Percentiles rank a stretch among this genome's conserved stretches.
Conservation (phyloP, 371 early-diverging fungal genomes). For the Lichtheimia hyalospora region DNA sequence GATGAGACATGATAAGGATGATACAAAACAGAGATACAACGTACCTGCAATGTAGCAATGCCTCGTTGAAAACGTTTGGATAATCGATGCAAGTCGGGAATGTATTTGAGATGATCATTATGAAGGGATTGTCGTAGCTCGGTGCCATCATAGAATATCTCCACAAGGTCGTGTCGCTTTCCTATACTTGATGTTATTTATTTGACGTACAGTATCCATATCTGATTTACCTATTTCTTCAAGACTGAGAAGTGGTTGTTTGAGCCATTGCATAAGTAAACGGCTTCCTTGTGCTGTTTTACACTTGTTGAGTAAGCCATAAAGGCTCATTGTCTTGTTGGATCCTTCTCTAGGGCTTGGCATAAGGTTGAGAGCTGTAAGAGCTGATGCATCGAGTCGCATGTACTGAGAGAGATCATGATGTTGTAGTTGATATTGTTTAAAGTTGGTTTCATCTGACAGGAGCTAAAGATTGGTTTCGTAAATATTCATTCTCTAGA, state of each 20-base stretch:
- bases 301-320: constrained; percentile 88
- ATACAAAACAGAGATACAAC: background rate
- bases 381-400: constrained; percentile 90
- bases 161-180: constrained; percentile 78
- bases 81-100: constrained; percentile 90
- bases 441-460: constrained; percentile 73
- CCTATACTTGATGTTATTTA: constrained; percentile 28
- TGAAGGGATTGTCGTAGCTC: constrained; percentile 74
- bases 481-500: background rate
- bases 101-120: constrained; percentile 70
- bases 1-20: too few relatives aligned
- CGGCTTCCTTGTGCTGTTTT: constrained; percentile 90
- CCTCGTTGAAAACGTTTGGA: constrained; percentile 82
- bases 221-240: constrained; percentile 61
- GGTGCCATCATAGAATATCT: constrained; percentile 69
- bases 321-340: constrained; percentile 81
- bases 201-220: background rate
- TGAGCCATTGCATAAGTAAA: constrained; percentile 89
- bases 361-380: constrained; percentile 86
- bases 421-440: constrained; percentile 64
- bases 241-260: constrained; percentile 85
- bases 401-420: constrained; percentile 90
- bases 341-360: constrained; percentile 77
- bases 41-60: constrained; percentile 73
- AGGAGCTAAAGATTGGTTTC: constrained; percentile 49